phyloP scores from a whole-genome alignment of 331 rosid genomes.

The Prunus yedoensis region DNA sequence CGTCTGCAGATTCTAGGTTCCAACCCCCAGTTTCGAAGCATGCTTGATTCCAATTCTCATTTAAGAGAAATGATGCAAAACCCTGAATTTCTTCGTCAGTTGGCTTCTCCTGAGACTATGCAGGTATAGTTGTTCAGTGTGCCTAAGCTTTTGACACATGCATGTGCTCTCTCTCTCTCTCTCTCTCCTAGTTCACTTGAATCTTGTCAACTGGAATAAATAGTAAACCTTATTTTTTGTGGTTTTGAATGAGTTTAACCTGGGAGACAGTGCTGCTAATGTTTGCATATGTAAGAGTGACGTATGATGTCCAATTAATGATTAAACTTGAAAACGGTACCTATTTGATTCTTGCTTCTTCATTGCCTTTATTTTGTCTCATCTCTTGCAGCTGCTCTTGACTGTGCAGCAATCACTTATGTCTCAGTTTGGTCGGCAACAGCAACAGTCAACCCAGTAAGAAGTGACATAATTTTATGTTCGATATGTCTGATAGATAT shows the following conservation, averaged over 20 bases:
- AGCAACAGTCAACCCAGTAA: constrained; percentile 71
- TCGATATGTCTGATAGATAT: neutral
- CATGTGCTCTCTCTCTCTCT: neutral
- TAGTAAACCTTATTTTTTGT: neutral
- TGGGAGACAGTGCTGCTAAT: neutral
- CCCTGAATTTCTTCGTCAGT: constrained; percentile 73
- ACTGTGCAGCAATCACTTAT: constrained; percentile 70
- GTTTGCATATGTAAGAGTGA: neutral
- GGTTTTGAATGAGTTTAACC: neutral
- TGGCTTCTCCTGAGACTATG: constrained; percentile 83
- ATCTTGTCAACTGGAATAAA: neutral
- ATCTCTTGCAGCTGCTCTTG: constrained; percentile 58
- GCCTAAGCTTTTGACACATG: neutral
- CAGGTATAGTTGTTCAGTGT: constrained; percentile 55
- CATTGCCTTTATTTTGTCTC: constrained; percentile 15
- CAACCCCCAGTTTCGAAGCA: constrained; percentile 49
- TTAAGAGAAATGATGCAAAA: constrained; percentile 82
- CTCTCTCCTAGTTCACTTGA: neutral
- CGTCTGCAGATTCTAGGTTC: constrained; percentile 35
- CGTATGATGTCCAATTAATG: neutral
- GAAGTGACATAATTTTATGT: constrained; percentile 35
- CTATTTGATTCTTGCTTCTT: constrained; percentile 10
- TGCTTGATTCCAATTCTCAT: constrained; percentile 66
- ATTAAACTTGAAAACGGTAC: neutral
- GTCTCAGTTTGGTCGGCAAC: constrained; percentile 65